Conservation (phyloP, 805 yeast species). For the Myxozyma kluyveri region DNA sequence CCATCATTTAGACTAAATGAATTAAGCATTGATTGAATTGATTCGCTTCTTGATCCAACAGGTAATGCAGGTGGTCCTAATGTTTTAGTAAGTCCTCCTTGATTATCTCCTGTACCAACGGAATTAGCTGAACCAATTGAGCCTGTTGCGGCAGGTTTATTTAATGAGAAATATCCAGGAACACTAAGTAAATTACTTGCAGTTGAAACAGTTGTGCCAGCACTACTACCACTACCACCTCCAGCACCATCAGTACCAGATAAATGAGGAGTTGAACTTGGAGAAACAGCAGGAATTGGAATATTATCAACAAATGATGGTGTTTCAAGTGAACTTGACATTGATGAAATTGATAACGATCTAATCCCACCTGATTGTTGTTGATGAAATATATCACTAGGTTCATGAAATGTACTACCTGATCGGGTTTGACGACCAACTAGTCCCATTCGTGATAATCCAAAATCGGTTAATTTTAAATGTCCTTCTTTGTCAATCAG, state of each 20-base stretch:
- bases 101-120: no score
- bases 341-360: slow-evolving; percentile 20
- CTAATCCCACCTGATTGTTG: slow-evolving; percentile 5
- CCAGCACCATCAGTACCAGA: background rate
- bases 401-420: slow-evolving; percentile 5
- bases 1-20: slow-evolving; percentile 15
- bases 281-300: slow-evolving; percentile 16
- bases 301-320: slow-evolving; percentile 19
- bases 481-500: slow-evolving; percentile 86
- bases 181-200: slow-evolving; percentile 9
- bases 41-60: slow-evolving; percentile 4
- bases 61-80: background rate
- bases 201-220: background rate
- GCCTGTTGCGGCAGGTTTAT: background rate
- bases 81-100: no score
- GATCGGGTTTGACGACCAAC: slow-evolving; percentile 62
- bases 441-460: slow-evolving; percentile 84
- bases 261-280: slow-evolving; percentile 23
- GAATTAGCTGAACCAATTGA: no score
- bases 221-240: background rate
- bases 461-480: slow-evolving; percentile 90
- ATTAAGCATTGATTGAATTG: slow-evolving; percentile 22
- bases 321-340: slow-evolving; percentile 14
- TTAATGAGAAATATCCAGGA: slow-evolving; percentile 28
- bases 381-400: slow-evolving; percentile 24